phyloP scores from a whole-genome alignment of 257 asterid genomes.

The Buddleja alternifolia region DNA sequence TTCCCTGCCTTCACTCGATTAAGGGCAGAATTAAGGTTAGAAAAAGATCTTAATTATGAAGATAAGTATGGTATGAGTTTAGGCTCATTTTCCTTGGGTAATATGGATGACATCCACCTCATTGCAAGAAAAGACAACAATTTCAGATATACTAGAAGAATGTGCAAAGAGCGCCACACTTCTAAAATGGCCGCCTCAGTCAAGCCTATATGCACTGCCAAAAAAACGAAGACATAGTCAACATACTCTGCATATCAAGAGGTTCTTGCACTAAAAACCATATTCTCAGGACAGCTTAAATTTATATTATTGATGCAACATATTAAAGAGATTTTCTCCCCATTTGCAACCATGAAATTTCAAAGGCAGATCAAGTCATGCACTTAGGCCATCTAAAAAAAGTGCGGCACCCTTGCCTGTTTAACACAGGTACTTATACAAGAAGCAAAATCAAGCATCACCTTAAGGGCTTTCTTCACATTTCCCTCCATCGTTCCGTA shows the following conservation, averaged over 20 bases:
- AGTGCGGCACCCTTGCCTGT: background rate
- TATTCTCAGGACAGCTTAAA: background rate
- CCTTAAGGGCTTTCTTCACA: slow-evolving; percentile 94
- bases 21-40: background rate
- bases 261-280: background rate
- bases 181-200: background rate
- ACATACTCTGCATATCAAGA: background rate
- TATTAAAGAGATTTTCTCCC: background rate
- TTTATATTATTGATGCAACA: background rate
- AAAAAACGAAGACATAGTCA: background rate
- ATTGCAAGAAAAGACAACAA: slow-evolving; percentile 5
- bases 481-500: slow-evolving; percentile 98
- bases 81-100: background rate
- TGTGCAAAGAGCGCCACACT: background rate
- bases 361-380: slow-evolving; percentile 12
- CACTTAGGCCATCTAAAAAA: background rate
- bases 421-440: slow-evolving; percentile 12
- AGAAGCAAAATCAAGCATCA: slow-evolving; percentile 30
- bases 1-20: slow-evolving; percentile 18
- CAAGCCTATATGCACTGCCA: background rate
- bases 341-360: slow-evolving; percentile 7
- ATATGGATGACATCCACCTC: slow-evolving; percentile 9
- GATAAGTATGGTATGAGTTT: background rate
- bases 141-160: slow-evolving; percentile 10
- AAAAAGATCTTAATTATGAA: slow-evolving; percentile 10